Conservation (phyloP, 2,329 filamentous ascomycete species). For the Neopestalotiopsis clavispora region DNA sequence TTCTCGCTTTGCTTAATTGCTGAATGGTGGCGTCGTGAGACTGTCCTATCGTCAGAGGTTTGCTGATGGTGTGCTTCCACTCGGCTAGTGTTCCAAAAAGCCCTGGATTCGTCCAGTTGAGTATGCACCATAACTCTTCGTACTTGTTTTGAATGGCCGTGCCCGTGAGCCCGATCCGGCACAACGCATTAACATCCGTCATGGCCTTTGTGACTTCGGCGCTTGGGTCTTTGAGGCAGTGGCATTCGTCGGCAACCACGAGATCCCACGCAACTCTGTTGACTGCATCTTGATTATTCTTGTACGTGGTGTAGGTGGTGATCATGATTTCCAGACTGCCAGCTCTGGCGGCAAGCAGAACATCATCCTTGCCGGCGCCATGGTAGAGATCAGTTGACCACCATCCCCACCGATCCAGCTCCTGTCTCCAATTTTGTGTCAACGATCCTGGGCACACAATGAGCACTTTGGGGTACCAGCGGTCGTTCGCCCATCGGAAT, state of each 20-base stretch:
- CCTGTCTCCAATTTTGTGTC: conserved; percentile 89
- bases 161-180: conserved; percentile 89
- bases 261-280: conserved; percentile 93
- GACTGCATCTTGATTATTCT: conserved; percentile 72
- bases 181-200: conserved; percentile 88
- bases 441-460: conserved; percentile 89
- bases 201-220: conserved; percentile 84
- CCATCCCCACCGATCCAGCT: conserved; percentile 91
- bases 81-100: conserved; percentile 65
- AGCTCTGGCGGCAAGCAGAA: conserved; percentile 72
- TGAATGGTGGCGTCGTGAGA: conserved; percentile 87
- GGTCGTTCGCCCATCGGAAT: conserved; percentile 65
- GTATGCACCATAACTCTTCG: conserved; percentile 92
- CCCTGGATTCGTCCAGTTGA: conserved; percentile 96
- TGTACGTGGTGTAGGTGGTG: conserved; percentile 92
- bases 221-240: conserved; percentile 79
- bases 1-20: conserved; percentile 80
- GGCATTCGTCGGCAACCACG: conserved; percentile 93
- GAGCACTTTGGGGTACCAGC: conserved; percentile 84
- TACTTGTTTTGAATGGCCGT: conserved; percentile 99
- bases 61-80: conserved; percentile 80
- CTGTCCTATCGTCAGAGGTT: conserved; percentile 84
- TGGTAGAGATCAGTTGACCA: conserved; percentile 89
- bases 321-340: conserved; percentile 90
- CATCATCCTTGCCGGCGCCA: conserved; percentile 70